phyloP scores from a whole-genome alignment of 2,329 filamentous ascomycete species.

The Raffaelea ambrosiae region DNA sequence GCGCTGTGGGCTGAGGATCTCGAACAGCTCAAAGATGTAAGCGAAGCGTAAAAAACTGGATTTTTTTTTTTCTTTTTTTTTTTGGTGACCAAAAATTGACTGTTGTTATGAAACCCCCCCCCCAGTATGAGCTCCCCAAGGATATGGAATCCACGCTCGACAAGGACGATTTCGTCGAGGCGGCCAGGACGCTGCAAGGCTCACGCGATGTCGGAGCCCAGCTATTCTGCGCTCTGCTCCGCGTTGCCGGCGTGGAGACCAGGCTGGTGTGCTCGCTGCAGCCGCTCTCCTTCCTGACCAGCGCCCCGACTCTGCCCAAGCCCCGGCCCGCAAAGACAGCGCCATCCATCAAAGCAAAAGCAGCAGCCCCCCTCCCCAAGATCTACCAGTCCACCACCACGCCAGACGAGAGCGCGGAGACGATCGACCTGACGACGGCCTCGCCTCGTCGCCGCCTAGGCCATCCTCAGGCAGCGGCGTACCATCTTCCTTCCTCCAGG shows the following conservation, averaged over 20 bases:
- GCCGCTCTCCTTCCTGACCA: conserved; percentile 59
- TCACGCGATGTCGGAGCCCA: conserved; percentile 88
- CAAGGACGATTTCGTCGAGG: conserved; percentile 62
- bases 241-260: conserved; percentile 71
- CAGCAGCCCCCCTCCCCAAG: conserved; percentile 28
- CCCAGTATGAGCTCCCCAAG: conserved; percentile 46
- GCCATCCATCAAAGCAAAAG: conserved; percentile 8
- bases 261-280: conserved; percentile 88
- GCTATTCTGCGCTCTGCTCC: conserved; percentile 79
- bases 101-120: too few relatives aligned
- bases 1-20: conserved; percentile 68
- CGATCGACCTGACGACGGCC: conserved; percentile 15
- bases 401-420: conserved; percentile 10
- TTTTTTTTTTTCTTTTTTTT: neutral
- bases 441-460: conserved; percentile 41
- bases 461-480: conserved; percentile 45
- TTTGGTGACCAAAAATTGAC: too few relatives aligned
- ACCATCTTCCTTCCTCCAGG: conserved; percentile 31
- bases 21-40: conserved; percentile 50
- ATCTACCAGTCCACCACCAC: conserved; percentile 21
- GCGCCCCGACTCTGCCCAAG: conserved; percentile 36
- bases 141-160: conserved; percentile 62
- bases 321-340: conserved; percentile 23
- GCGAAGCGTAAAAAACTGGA: too few relatives aligned
- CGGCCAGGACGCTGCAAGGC: conserved; percentile 62